Base-by-base conservation (phyloP, 805 yeast genomes). In the Myxozyma nipponensis region DNA sequence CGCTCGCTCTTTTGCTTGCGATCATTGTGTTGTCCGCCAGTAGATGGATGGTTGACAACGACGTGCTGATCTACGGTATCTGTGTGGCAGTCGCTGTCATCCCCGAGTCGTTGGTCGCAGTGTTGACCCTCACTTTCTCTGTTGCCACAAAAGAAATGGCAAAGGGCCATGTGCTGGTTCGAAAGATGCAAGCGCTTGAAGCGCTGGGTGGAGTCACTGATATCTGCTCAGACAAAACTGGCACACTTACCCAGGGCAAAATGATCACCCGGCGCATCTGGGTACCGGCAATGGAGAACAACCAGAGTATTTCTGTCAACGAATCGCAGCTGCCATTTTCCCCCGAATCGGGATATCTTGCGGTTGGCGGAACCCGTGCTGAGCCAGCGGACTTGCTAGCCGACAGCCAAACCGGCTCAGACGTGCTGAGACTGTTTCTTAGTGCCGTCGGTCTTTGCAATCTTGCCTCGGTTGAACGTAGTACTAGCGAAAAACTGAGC, bases 11-110 rank as follows among this genome's bases (percentile, higher is more conserved):
- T 10, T 60, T 88, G 1, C 82, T 86, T 64, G 95, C 95, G 1
- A 83, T 87, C 52, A 80, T 87, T 17, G 95, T 86, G 3, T 84
- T 87, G 93, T 93, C 83, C 1, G 80, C 95, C 6, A 95, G 87
- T 67, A 78, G 77, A 51, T 54, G 56, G 56, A 17, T 32, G 19
- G 49, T 54, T 21, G 81, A 79, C 60, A 78, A 75, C 49, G 87
- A 86, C 59, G 93, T 87, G 26, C 95, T 95, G n/a, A 81, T 87
- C 43, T 87, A 87, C 64, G 95, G 95, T 24, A 83, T 88, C 63
- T 87, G 95, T 70, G 91, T 85, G 42, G 86, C 86, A 61, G 71
- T 84, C 43, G 80, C 90, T 3, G 85, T 85, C 88, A 84, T 84
- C 56, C 93, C 93, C 3, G 84, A 89, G 2, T 82, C 90, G 0